Conservation (phyloP, 257 asterid genomes). For the Scutellaria galericulata region DNA sequence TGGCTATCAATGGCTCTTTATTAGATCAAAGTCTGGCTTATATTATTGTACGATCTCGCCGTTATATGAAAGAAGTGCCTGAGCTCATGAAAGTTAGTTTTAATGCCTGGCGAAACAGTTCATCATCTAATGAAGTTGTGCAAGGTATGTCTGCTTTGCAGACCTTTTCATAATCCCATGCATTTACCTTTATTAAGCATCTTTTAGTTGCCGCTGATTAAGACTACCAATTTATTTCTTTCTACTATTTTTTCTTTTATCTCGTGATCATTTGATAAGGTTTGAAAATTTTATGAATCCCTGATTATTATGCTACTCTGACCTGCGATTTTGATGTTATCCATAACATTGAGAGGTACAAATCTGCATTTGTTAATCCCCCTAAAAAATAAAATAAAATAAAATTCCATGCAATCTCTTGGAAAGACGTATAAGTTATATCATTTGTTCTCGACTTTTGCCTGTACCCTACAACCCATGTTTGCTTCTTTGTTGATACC, state of each 20-base stretch:
- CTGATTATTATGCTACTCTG: background rate
- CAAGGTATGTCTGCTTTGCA: slow-evolving; percentile 58
- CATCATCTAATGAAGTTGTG: slow-evolving; percentile 66
- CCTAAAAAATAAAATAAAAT: background rate
- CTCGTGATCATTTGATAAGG: slow-evolving; percentile 7
- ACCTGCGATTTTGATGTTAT: slow-evolving; percentile 1
- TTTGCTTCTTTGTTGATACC: background rate
- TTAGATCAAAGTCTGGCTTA: slow-evolving; percentile 69
- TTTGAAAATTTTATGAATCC: slow-evolving; percentile 9
- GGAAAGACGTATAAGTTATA: background rate
- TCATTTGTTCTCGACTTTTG: background rate
- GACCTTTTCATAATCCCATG: background rate
- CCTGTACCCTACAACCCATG: background rate
- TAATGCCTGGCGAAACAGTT: slow-evolving; percentile 69
- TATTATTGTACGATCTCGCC: slow-evolving; percentile 68
- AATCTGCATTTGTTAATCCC: background rate
- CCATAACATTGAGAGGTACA: background rate
- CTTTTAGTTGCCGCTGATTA: slow-evolving; percentile 1
- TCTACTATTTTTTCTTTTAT: slow-evolving; percentile 12
- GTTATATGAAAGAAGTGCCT: slow-evolving; percentile 77
- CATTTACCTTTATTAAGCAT: background rate
- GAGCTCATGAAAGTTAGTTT: slow-evolving; percentile 72
- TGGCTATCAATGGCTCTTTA: slow-evolving; percentile 60
- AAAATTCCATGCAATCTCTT: background rate
- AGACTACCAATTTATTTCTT: background rate